These are phyloP conservation scores for Salix brachista DNA, from an alignment of 345 rosid species.

Conservation along the genomic window DNA sequence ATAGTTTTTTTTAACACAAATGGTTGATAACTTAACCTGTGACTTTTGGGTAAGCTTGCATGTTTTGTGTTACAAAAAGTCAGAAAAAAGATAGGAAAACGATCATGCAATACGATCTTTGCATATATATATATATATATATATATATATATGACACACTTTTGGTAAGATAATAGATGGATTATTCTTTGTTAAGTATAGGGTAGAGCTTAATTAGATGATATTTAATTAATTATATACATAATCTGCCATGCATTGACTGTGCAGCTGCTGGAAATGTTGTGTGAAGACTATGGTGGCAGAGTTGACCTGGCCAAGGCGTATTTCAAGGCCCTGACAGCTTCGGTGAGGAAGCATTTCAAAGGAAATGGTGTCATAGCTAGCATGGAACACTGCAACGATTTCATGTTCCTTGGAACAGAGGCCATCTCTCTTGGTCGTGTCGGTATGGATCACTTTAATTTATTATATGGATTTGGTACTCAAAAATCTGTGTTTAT, in stretches of 20 bases:
- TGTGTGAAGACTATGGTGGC: conserved; percentile 83
- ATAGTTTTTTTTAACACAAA: too few species aligned
- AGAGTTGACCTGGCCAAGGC: conserved; percentile 87
- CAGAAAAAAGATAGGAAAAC: too few species aligned
- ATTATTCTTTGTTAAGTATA: too few species aligned
- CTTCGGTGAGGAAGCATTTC: conserved; percentile 77
- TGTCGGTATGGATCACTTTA: conserved; percentile 53
- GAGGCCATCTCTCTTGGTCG: conserved; percentile 95
- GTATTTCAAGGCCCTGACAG: conserved; percentile 72
- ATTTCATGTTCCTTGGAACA: conserved; percentile 96
- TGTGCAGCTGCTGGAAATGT: conserved; percentile 70
- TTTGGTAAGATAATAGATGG: too few species aligned
- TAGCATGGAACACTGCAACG: conserved; percentile 98
- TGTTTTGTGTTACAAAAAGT: too few species aligned
- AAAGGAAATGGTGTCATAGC: conserved; percentile 94
- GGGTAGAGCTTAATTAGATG: neutral
- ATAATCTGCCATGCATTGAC: neutral
- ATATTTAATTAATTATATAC: neutral
- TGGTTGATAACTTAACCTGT: too few species aligned
- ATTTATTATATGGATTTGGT: neutral
- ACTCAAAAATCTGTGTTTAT: too few species aligned
- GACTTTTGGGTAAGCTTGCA: too few species aligned
- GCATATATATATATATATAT: too few species aligned
- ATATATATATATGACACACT: too few species aligned
- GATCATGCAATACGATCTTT: too few species aligned